Base-by-base conservation (phyloP, 495 filamentous ascomycete species). In the Daldinia decipiens region DNA sequence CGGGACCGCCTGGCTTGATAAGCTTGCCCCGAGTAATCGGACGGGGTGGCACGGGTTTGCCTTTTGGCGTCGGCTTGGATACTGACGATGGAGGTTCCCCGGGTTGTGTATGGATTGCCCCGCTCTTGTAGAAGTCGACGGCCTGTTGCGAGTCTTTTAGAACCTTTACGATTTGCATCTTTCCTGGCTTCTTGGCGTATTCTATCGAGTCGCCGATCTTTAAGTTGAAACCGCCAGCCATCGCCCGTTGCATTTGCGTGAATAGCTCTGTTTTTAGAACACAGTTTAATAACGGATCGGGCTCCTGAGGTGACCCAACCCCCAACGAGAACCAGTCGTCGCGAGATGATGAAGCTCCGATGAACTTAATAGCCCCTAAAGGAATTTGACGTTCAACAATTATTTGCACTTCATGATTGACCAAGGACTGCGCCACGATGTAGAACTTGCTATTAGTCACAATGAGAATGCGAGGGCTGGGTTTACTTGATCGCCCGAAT, bases 241-340 rank as follows among this genome's bases (percentile, higher is more conserved):
- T 89, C 39, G 84, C 87, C 45, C 83, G 86, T 76, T 87, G 87
- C 73, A 99, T 87, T 54, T 97, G 94, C 7, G 94, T 97, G 76
- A 98, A 95, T 72, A 99, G 91, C 74, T 99, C 96, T 0, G 95
- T 98, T 83, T 99, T 99, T 78, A 99, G 90, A 31, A 97, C 82
- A 76, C 96, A 99, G 79, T 88, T 95, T 50, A 98, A 78, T 36
- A 99, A 84, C 6, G 95, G 93, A 80, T 99, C 96, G 0, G 96
- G 85, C 76, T 97, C 95, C 75, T 97, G 92, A 13, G 87, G 88
- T 13, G 92, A 94, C 36, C 94, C 94, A 45, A 96, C 86, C 4
- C 95, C 91, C 54, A 99, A 78, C 0, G 94, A 92, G 76, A 98
- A 97, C 96, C 96, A 99, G 80, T 98, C 96, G 71, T 99, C 96